A percentile compares a stretch with the other conserved stretches of the same genome.
These are phyloP conservation scores for Camillea tinctor DNA, from an alignment of 2,329 filamentous ascomycete species.

Conservation along the genomic window DNA sequence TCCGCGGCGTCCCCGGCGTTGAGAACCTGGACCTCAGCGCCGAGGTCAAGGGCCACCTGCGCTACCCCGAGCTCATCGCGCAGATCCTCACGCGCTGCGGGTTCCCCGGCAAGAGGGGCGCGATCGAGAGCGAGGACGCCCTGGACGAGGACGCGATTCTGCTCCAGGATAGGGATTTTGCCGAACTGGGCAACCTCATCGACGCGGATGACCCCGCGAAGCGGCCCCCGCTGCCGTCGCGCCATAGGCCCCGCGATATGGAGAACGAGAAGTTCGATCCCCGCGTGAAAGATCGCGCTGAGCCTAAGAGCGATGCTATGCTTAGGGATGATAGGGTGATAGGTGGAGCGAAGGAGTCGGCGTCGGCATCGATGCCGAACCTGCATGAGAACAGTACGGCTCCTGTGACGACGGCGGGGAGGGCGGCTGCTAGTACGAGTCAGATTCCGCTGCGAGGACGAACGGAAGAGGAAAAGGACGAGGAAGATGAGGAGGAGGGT, in stretches of 20 bases:
- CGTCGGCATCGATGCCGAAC: background rate
- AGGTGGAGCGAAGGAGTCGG: constrained; percentile 2
- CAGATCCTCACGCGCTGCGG: constrained; percentile 53
- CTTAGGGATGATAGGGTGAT: constrained; percentile 18
- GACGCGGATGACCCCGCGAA: constrained; percentile 38
- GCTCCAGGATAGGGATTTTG: constrained; percentile 32
- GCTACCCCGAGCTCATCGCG: constrained; percentile 50
- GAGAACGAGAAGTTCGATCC: constrained; percentile 30
- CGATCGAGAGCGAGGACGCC: constrained; percentile 47
- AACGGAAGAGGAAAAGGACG: constrained; percentile 3
- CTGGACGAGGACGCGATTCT: constrained; percentile 28
- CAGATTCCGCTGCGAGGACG: background rate
- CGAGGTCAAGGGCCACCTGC: constrained; percentile 51
- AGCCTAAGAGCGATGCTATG: constrained; percentile 23
- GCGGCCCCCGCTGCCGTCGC: constrained; percentile 13
- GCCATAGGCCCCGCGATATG: constrained; percentile 16
- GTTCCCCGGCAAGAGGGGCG: constrained; percentile 45
- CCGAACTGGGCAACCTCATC: constrained; percentile 37
- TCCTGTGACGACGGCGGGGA: background rate
- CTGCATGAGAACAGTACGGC: constrained; percentile 1
- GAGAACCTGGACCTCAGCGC: constrained; percentile 53
- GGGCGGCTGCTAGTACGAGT: constrained; percentile 3
- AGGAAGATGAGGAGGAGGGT: constrained; percentile 36
- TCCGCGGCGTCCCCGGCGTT: constrained; percentile 62
- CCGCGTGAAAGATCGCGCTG: constrained; percentile 23